Conservation (phyloP, 352 stramenopile species). For the Phytophthora citrophthora region DNA sequence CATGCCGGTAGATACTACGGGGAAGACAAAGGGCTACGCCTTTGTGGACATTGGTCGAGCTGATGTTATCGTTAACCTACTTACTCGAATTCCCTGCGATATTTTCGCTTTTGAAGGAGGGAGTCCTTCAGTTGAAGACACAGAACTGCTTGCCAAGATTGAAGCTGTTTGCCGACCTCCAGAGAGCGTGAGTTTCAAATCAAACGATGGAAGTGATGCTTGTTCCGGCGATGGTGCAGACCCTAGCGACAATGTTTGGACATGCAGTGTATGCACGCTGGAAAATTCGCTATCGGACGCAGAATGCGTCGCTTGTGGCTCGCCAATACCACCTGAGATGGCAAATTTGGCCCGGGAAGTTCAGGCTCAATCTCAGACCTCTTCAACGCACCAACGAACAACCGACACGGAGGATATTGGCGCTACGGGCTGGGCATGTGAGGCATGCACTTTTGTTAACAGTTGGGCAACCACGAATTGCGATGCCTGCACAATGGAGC, state of each 20-base stretch:
- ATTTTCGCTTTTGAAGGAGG: conserved; percentile 70
- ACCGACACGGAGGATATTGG: conserved; percentile 1
- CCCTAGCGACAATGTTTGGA: conserved; percentile 53
- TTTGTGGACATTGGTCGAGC: conserved; percentile 72
- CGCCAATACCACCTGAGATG: conserved; percentile 58
- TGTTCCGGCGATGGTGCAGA: conserved; percentile 16
- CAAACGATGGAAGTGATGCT: conserved; percentile 11
- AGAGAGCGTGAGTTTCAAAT: conserved; percentile 17
- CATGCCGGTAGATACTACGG: conserved; percentile 55
- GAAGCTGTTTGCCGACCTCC: conserved; percentile 27
- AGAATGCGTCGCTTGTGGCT: conserved; percentile 72
- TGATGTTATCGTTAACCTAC: conserved; percentile 64
- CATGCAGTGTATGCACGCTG: conserved; percentile 69
- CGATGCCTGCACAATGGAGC: conserved; percentile 60
- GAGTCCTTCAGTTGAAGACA: conserved; percentile 47
- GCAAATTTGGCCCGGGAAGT: conserved; percentile 36
- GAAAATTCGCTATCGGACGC: conserved; percentile 66
- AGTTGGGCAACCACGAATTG: conserved; percentile 56
- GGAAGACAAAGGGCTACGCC: conserved; percentile 61
- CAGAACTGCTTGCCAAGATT: conserved; percentile 45
- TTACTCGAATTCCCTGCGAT: conserved; percentile 52
- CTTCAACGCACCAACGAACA: conserved; percentile 4
- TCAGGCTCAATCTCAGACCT: conserved; percentile 21
- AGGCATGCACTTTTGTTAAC: conserved; percentile 76
- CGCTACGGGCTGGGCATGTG: conserved; percentile 56